Percentiles rank a stretch among this genome's conserved stretches.
Conservation (phyloP, 331 rosid species). For the Acacia concinna region DNA sequence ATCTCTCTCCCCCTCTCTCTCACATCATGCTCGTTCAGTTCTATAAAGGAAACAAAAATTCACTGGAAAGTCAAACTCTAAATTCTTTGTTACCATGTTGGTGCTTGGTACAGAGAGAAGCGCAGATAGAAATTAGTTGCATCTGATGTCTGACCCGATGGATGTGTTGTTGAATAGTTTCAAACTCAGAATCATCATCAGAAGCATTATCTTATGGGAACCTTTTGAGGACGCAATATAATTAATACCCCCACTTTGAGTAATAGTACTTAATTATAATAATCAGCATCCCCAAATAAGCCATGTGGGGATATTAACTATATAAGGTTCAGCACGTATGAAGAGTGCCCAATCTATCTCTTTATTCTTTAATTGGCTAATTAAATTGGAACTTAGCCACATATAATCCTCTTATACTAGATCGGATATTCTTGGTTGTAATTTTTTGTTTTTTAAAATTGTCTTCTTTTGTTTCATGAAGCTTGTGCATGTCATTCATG, state of each 20-base stretch:
- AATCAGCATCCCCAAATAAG: slow-evolving; percentile 10
- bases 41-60: slow-evolving; percentile 16
- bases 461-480: not conserved
- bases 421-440: slow-evolving; percentile 11
- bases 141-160: slow-evolving; percentile 17
- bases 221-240: not conserved
- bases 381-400: slow-evolving; percentile 12
- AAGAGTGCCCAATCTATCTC: slow-evolving; percentile 26
- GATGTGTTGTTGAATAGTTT: slow-evolving; percentile 13
- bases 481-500: slow-evolving; percentile 23
- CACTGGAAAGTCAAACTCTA: slow-evolving; percentile 48
- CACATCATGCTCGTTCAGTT: slow-evolving; percentile 25
- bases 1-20: not conserved
- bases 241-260: slow-evolving; percentile 19
- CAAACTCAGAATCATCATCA: slow-evolving; percentile 7
- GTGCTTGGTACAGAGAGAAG: not conserved
- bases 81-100: slow-evolving; percentile 30
- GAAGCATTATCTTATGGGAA: slow-evolving; percentile 18
- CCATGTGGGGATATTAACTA: not conserved
- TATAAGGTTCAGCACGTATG: not conserved
- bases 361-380: slow-evolving; percentile 15
- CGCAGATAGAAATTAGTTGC: slow-evolving; percentile 6
- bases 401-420: slow-evolving; percentile 11
- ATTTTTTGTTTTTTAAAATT: not conserved
- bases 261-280: not conserved